These are phyloP conservation scores for Exserohilum turcica DNA, from an alignment of 2,329 filamentous ascomycete species.

Conservation along the genomic window DNA sequence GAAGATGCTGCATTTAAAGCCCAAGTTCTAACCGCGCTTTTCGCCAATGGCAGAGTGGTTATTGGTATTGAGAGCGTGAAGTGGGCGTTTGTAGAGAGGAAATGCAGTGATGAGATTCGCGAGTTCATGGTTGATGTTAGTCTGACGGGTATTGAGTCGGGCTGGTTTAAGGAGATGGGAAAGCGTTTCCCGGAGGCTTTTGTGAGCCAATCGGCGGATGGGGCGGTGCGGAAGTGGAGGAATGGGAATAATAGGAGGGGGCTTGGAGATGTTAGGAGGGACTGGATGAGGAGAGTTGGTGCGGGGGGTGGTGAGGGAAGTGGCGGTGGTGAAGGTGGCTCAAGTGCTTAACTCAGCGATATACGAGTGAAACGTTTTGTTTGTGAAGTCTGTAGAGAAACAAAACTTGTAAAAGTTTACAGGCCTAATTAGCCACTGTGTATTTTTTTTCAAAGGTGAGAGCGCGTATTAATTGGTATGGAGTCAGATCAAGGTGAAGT, in stretches of 20 bases:
- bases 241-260: background rate
- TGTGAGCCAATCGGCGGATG: slow-evolving; percentile 1
- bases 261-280: background rate
- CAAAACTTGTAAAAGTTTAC: too few species aligned
- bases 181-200: background rate
- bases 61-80: background rate
- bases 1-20: background rate
- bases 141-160: background rate
- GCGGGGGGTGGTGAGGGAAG: too few species aligned
- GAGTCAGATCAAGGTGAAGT: too few species aligned
- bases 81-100: background rate
- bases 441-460: too few species aligned
- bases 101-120: background rate
- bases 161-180: background rate
- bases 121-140: background rate
- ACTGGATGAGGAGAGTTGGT: background rate
- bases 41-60: background rate
- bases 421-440: too few species aligned
- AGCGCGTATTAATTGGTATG: too few species aligned
- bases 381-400: too few species aligned
- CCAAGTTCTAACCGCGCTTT: background rate
- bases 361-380: too few species aligned
- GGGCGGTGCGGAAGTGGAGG: background rate
- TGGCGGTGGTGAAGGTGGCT: too few species aligned
- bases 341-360: too few species aligned